Conservation (phyloP, 345 rosid genomes). For the Durio zibethinus region DNA sequence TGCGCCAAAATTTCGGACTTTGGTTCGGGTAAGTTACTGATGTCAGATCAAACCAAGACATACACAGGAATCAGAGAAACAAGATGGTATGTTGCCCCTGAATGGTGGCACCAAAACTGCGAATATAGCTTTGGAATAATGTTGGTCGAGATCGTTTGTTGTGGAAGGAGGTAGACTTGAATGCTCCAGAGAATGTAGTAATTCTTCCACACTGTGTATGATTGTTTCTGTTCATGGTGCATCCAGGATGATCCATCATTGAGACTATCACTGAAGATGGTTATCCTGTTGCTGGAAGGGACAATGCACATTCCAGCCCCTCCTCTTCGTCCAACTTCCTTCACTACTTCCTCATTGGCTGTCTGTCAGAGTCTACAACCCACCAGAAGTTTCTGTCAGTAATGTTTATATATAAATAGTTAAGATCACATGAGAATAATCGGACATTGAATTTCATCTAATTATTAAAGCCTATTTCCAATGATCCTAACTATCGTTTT, state of each 20-base stretch:
- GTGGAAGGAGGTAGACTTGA: constrained; percentile 16
- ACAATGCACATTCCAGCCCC: not conserved
- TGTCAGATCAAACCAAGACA: constrained; percentile 20
- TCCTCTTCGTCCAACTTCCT: not conserved
- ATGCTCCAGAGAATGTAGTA: constrained; percentile 11
- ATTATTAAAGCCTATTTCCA: no score
- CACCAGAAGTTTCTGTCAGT: no score
- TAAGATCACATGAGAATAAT: no score
- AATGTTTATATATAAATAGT: no score
- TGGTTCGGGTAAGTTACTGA: constrained; percentile 24
- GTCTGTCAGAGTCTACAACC: no score
- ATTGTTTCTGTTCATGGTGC: constrained; percentile 29
- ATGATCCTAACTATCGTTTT: no score
- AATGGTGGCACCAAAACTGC: constrained; percentile 21
- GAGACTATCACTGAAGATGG: constrained; percentile 24
- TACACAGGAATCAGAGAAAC: constrained; percentile 29
- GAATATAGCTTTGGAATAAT: constrained; percentile 30
- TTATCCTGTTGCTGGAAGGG: constrained; percentile 3
- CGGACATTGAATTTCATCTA: no score
- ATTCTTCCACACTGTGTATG: constrained; percentile 24
- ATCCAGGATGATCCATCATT: constrained; percentile 22
- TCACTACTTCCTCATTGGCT: no score
- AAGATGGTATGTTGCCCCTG: constrained; percentile 31
- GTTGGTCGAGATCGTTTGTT: constrained; percentile 28
- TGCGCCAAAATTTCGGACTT: constrained; percentile 22